Evolutionary conservation across 2,329 filamentous ascomycete species (phyloP).

Genomic region (Penicillium hesseltinei): DNA sequence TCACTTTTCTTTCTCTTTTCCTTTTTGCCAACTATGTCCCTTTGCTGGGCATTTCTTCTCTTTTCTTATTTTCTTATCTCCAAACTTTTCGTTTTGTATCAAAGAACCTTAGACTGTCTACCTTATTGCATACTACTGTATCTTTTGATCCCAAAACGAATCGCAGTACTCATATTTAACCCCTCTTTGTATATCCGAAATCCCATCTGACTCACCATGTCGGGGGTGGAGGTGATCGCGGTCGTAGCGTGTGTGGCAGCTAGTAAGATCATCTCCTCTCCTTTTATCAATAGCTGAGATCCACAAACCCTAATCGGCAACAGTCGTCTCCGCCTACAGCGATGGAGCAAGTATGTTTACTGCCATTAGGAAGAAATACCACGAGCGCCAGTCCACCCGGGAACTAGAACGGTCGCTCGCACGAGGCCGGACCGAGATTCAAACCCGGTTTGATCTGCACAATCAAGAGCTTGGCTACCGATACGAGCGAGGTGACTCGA

Average conservation of each 20-base stretch:
- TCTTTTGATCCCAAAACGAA: too few species aligned
- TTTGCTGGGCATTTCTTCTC: background rate
- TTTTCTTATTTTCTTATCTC: background rate
- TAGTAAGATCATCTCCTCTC: slow-evolving; percentile 10
- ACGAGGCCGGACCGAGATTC: slow-evolving; percentile 36
- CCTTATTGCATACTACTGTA: background rate
- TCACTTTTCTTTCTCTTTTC: background rate
- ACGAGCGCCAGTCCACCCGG: slow-evolving; percentile 21
- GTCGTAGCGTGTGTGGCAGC: slow-evolving; percentile 26
- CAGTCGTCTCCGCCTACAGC: slow-evolving; percentile 34
- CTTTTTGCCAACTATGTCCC: background rate
- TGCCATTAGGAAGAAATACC: slow-evolving; percentile 28
- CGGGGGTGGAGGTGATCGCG: slow-evolving; percentile 23
- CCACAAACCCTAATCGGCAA: background rate
- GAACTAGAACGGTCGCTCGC: slow-evolving; percentile 38
- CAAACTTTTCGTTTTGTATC: background rate
- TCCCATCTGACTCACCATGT: slow-evolving; percentile 9
- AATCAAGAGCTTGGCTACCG: slow-evolving; percentile 33
- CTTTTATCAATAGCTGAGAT: background rate
- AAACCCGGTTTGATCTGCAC: slow-evolving; percentile 37
- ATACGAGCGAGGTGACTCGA: slow-evolving; percentile 38
- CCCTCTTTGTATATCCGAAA: background rate
- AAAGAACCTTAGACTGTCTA: background rate
- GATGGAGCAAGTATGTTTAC: slow-evolving; percentile 32
- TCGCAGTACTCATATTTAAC: background rate